Evolutionary conservation across 2,329 filamentous ascomycete genomes (phyloP), one percentile per base, ranked within the genome.

Genomic region (Ophiobolus disseminans): DNA sequence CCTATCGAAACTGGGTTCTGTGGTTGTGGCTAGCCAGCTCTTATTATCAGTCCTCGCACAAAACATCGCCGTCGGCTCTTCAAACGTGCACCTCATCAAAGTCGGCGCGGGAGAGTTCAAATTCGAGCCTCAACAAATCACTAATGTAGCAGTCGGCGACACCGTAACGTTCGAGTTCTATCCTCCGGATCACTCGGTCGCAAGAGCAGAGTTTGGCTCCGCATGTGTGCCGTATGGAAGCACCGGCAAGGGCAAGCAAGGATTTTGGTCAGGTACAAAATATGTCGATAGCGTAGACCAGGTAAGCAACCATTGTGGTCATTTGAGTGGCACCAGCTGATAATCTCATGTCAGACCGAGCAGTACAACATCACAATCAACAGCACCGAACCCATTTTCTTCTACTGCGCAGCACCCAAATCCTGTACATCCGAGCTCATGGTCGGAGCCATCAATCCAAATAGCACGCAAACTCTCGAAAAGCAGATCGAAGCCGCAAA

Each of bases 361-460:
- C n/a, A n/a, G 36, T 74, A 60, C 49, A 69, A 69, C 42, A 48
- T 73, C 3, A 70, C 65, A 6, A 62, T 75, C 39, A 73, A 72
- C 53, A 55, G 57, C 32, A 71, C 69, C 0, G 60, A 65, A 7
- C 71, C 72, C 5, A 68, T 75, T 11, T 75, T 70, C 55, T 74
- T 64, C 54, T 75, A 74, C 52, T 75, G 71, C 49, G 65, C 85
- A 0, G 87, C 87, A 0, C 80, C 83, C 0, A 80, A 77, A 0
- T 89, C 86, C 2, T 93, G 89, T 62, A 77, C 79, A 3, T 69
- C 74, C 2, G 80, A 86, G 34, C 80, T 83, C 17, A 93, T 93
- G 89, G 81, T 93, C 13, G 89, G 88, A 3, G 87, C 83, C 1
- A 86, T 93, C 58, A 93, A 92, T 63, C 82, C 86, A 5, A 75